Evolutionary conservation across 1,284 basidiomycete genomes (phyloP).

Genomic region (Trametes versicolor): DNA sequence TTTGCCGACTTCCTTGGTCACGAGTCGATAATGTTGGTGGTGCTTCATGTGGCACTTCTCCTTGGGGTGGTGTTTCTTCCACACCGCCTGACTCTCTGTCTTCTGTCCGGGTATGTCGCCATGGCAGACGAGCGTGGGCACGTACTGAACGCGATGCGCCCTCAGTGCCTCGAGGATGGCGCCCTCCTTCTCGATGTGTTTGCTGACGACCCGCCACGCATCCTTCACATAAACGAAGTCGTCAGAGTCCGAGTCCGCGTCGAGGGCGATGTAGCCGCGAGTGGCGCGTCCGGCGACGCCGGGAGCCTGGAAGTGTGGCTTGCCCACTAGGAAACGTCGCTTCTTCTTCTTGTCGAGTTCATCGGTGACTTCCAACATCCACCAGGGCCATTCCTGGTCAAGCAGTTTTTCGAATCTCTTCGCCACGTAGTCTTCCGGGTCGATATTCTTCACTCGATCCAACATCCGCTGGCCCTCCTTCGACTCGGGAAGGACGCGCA

Average conservation of each 20-base stretch:
- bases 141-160: not conserved
- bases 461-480: no score
- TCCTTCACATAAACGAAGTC: slow-evolving; percentile 3
- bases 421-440: slow-evolving; percentile 16
- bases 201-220: not conserved
- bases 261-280: slow-evolving; percentile 27
- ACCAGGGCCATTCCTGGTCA: slow-evolving; percentile 16
- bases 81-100: not conserved
- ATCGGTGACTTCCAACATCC: slow-evolving; percentile 10
- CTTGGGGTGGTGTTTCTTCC: not conserved
- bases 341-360: not conserved
- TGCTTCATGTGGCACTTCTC: not conserved
- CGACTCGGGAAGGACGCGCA: not conserved
- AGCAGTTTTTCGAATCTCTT: slow-evolving; percentile 16
- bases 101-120: not conserved
- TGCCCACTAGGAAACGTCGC: slow-evolving; percentile 16
- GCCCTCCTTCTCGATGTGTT: not conserved
- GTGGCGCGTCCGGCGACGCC: slow-evolving; percentile 17
- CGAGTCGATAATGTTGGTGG: slow-evolving; percentile 2
- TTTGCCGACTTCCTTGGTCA: not conserved
- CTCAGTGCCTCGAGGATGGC: not conserved
- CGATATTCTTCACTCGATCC: not conserved
- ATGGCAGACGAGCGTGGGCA: not conserved
- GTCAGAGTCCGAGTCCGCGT: not conserved
- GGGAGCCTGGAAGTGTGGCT: slow-evolving; percentile 20